Conservation (phyloP, 164 flowering plant genomes). For the Magnolia sinica region DNA sequence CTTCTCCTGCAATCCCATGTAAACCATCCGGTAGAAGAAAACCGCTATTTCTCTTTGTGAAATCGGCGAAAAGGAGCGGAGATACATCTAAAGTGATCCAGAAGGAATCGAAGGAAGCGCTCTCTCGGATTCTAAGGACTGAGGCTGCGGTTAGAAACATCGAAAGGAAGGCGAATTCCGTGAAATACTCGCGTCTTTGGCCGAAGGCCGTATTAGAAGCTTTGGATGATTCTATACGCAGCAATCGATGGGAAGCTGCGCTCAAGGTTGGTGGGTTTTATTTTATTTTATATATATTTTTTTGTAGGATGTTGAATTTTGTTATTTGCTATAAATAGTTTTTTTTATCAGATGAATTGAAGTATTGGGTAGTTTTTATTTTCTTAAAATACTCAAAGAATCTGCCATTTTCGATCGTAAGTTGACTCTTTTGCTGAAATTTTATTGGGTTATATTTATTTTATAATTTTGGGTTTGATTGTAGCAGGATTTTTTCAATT, state of each 20-base stretch:
- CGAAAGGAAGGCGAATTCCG: slow-evolving; percentile 59
- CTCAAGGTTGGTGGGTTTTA: slow-evolving; percentile 53
- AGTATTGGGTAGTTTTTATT: neutral
- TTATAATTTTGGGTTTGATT: neutral
- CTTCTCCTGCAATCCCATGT: neutral
- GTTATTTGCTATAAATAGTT: neutral
- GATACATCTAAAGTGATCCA: slow-evolving; percentile 36
- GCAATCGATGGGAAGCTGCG: slow-evolving; percentile 68
- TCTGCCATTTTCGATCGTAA: neutral
- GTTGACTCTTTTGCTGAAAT: no score
- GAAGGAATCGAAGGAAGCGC: slow-evolving; percentile 42
- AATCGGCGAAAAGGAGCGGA: slow-evolving; percentile 31
- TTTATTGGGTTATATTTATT: no score
- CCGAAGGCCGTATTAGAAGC: slow-evolving; percentile 89
- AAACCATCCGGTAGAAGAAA: slow-evolving; percentile 4
- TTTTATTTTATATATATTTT: neutral
- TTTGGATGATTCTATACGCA: slow-evolving; percentile 52
- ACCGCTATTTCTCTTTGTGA: slow-evolving; percentile 8
- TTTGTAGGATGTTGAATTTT: neutral
- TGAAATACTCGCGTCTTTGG: slow-evolving; percentile 43
- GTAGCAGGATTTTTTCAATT: neutral
- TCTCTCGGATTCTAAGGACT: slow-evolving; percentile 66
- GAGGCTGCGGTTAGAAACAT: slow-evolving; percentile 67
- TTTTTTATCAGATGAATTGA: neutral
- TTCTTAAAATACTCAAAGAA: neutral